Evolutionary conservation across 176 grass and related monocot species (phyloP), one percentile per base, ranked within the genome.

Genomic region (Avena eriantha): DNA sequence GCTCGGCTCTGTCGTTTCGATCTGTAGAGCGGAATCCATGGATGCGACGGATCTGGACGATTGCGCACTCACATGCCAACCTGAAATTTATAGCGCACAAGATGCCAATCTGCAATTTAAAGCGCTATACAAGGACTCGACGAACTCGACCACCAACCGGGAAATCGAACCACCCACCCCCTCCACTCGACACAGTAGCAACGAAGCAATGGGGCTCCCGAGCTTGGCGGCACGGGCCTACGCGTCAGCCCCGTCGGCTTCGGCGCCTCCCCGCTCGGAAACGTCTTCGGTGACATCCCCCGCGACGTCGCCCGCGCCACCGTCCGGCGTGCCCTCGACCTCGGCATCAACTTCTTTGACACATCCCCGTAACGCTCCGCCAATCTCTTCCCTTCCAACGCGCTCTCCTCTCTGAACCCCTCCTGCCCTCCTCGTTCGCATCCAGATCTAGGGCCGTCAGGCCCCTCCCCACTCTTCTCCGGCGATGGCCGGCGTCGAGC

Each of bases 341-440:
- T 91, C 69, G 93, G 93, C 39, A 47, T 98, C 96, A 95, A 95
- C 84, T 98, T 98, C 93, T 98, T 98, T 61, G 93, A 98, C 49
- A 98, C 96, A 47, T 98, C 96, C 7, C 96, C 96, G 96, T 16
- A 43, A 23, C 70, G 0, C 41, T 0, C 22, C 36, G 0, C 11
- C 34, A 2, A 10, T 39, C 14, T 6, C 58, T 33, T 5, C 19
- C 24, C 43, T 23, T 8, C 45, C 11, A n/a, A n/a, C n/a, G n/a
- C n/a, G n/a, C n/a, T n/a, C n/a, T n/a, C n/a, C n/a, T n/a, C n/a
- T n/a, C n/a, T n/a, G n/a, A n/a, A n/a, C n/a, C n/a, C n/a, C n/a
- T n/a, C n/a, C n/a, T n/a, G n/a, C n/a, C n/a, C n/a, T n/a, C n/a
- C n/a, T n/a, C n/a, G n/a, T n/a, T n/a, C n/a, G n/a, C n/a, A n/a